phyloP scores from a whole-genome alignment of 345 rosid species.

The Boechera retrofracta region DNA sequence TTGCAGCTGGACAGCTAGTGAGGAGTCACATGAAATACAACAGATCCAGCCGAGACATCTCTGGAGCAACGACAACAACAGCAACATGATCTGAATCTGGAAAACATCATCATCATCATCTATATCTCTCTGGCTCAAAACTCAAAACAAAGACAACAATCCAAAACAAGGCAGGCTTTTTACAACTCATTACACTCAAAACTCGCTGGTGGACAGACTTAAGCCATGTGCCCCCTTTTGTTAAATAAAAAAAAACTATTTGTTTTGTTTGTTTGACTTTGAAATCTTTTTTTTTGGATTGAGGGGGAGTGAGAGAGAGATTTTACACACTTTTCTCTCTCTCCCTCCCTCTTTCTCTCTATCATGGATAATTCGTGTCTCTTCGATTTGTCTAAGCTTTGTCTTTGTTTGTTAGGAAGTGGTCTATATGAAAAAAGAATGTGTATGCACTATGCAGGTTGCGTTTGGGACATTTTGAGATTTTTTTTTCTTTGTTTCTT shows the following conservation, averaged over 20 bases:
- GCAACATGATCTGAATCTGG: neutral
- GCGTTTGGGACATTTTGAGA: slow-evolving; percentile 24
- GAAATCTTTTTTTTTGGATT: neutral
- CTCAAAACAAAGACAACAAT: slow-evolving; percentile 7
- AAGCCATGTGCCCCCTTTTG: slow-evolving; percentile 47
- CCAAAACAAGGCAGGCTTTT: slow-evolving; percentile 34
- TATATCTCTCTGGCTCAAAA: slow-evolving; percentile 17
- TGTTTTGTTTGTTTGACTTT: slow-evolving; percentile 39
- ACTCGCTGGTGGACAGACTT: slow-evolving; percentile 16
- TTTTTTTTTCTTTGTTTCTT: slow-evolving; percentile 29
- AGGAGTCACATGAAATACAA: slow-evolving; percentile 92
- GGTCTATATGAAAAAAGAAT: slow-evolving; percentile 28
- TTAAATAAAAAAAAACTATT: slow-evolving; percentile 35
- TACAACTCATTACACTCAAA: slow-evolving; percentile 42
- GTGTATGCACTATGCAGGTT: slow-evolving; percentile 35
- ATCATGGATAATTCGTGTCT: slow-evolving; percentile 46
- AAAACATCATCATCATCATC: neutral
- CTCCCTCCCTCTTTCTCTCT: neutral
- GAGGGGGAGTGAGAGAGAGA: slow-evolving; percentile 13
- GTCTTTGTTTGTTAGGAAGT: slow-evolving; percentile 42
- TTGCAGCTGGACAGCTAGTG: slow-evolving; percentile 89
- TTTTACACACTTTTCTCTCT: neutral
- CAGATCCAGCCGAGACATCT: slow-evolving; percentile 74
- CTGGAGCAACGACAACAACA: slow-evolving; percentile 46
- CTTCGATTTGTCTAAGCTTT: slow-evolving; percentile 37